A percentile compares a stretch with the other conserved stretches of the same genome.
Evolutionary conservation across 1,284 basidiomycete species (phyloP).

Genomic region (Stereum hirsutum): DNA sequence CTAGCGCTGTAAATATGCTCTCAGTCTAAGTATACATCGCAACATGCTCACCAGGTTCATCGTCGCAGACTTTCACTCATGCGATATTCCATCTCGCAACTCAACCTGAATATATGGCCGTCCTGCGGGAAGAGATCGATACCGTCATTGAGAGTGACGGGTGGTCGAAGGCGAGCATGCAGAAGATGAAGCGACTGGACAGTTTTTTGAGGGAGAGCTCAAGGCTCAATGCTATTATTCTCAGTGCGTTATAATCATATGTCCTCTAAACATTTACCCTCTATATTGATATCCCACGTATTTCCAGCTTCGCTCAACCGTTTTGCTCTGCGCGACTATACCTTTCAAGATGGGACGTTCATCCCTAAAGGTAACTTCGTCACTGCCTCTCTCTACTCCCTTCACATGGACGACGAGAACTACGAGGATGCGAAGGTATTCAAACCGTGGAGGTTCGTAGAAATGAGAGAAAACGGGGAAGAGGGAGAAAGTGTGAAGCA

Average conservation of each 20-base stretch:
- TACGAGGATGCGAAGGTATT: neutral
- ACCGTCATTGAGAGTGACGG: conserved; percentile 26
- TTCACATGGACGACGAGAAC: neutral
- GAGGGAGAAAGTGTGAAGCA: neutral
- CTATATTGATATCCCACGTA: no score
- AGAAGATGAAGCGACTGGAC: conserved; percentile 33
- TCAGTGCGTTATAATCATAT: no score
- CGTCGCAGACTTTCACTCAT: conserved; percentile 22
- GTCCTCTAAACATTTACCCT: no score
- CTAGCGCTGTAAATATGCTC: conserved; percentile 27
- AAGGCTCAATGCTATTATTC: conserved; percentile 23
- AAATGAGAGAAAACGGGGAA: neutral
- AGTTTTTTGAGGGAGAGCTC: conserved; percentile 37
- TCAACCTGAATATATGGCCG: conserved; percentile 26
- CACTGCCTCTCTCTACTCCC: neutral
- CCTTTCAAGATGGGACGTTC: neutral
- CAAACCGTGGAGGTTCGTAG: neutral
- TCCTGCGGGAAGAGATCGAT: conserved; percentile 36
- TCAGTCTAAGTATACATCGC: conserved; percentile 24
- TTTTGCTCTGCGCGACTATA: neutral
- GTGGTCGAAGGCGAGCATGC: conserved; percentile 32
- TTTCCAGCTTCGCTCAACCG: no score
- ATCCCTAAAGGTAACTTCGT: neutral
- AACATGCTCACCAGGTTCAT: no score
- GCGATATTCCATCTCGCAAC: conserved; percentile 26